Conservation (phyloP, 164 flowering plant species). For the Cinnamomum chago region DNA sequence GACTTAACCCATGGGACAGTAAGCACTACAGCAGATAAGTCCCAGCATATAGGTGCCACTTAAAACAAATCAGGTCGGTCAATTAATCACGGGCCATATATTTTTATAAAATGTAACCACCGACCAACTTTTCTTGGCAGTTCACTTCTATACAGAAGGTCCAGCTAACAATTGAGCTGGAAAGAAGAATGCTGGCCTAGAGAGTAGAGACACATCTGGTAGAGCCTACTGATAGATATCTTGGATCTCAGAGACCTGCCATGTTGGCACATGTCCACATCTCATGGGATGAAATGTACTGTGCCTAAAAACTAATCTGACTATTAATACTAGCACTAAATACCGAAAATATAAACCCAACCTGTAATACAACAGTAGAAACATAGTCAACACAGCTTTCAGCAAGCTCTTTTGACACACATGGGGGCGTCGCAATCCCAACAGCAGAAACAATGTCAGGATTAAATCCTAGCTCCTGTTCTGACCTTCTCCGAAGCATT, state of each 20-base stretch:
- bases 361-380: constrained; percentile 79
- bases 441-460: constrained; percentile 73
- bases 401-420: constrained; percentile 79
- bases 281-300: neutral
- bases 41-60: neutral
- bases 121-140: neutral
- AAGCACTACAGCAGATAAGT: no score
- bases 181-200: no score
- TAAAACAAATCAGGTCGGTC: neutral
- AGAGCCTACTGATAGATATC: neutral
- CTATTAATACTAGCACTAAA: neutral
- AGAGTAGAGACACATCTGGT: no score
- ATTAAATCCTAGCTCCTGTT: constrained; percentile 60
- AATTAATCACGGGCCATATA: neutral
- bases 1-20: no score
- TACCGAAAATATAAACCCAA: constrained; percentile 13
- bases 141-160: no score
- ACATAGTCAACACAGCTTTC: constrained; percentile 73
- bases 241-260: neutral
- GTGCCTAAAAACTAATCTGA: neutral
- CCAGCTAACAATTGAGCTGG: no score
- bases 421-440: constrained; percentile 75
- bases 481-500: constrained; percentile 63
- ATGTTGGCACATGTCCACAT: neutral
- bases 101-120: neutral